Conservation (phyloP, 169 alveolate species). For the Plasmodium coatneyi region DNA sequence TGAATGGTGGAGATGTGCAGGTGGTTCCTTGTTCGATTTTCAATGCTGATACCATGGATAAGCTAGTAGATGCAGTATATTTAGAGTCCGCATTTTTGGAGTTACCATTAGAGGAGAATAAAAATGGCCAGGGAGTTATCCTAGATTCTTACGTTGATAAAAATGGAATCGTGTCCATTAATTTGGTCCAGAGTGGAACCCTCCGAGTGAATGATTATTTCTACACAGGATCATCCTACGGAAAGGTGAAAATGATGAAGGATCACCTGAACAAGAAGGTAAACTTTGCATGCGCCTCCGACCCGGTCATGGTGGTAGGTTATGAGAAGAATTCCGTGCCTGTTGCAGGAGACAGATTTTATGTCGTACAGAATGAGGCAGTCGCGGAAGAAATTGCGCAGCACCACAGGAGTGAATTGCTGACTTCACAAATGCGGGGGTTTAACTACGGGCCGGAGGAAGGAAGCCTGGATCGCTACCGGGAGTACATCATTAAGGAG, state of each 20-base stretch:
- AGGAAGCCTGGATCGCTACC: neutral
- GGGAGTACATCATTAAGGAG: conserved; percentile 2
- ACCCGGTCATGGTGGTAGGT: conserved; percentile 54
- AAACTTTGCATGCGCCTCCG: conserved; percentile 60
- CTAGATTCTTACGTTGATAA: conserved; percentile 57
- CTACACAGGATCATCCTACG: conserved; percentile 66
- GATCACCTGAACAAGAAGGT: conserved; percentile 51
- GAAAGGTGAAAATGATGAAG: conserved; percentile 35
- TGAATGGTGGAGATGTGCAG: conserved; percentile 72
- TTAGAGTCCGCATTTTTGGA: conserved; percentile 58
- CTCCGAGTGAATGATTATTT: conserved; percentile 43
- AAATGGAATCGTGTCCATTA: conserved; percentile 61
- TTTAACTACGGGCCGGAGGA: neutral
- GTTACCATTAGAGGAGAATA: neutral
- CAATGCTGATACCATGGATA: conserved; percentile 19
- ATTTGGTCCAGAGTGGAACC: conserved; percentile 41
- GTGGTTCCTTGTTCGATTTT: conserved; percentile 57
- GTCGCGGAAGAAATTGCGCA: conserved; percentile 44
- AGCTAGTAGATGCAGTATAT: conserved; percentile 56
- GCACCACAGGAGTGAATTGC: conserved; percentile 1
- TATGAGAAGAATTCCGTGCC: conserved; percentile 54
- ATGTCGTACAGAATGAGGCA: conserved; percentile 25
- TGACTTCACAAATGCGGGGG: neutral
- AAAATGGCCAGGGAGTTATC: conserved; percentile 27
- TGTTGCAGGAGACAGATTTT: conserved; percentile 47